Conservation (phyloP, 2,329 filamentous ascomycete species). For the Ophiostoma sp. region DNA sequence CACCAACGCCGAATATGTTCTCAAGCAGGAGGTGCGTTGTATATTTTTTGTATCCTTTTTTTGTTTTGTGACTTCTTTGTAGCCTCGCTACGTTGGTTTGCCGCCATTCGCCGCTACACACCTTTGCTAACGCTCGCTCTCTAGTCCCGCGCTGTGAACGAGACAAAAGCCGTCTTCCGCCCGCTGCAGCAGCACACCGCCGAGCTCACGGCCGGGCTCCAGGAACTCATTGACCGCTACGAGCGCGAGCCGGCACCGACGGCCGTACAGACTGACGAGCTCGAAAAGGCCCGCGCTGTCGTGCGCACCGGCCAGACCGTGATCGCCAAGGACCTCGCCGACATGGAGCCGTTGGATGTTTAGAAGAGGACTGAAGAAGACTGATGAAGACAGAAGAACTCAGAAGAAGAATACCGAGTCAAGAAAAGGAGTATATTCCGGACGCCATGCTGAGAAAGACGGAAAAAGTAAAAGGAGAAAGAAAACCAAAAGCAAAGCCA, state of each 20-base stretch:
- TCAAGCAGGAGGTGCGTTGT: constrained; percentile 76
- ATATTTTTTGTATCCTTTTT: background rate
- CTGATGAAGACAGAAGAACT: background rate
- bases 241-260: constrained; percentile 38
- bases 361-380: background rate
- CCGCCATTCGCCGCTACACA: too few relatives aligned
- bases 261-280: constrained; percentile 42
- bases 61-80: background rate
- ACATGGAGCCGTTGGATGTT: background rate
- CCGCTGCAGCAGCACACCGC: constrained; percentile 65
- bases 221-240: constrained; percentile 67
- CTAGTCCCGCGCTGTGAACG: constrained; percentile 73
- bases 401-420: background rate
- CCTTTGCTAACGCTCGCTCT: background rate
- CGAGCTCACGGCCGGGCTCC: constrained; percentile 65
- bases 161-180: constrained; percentile 79
- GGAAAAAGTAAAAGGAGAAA: background rate
- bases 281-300: constrained; percentile 52
- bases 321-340: constrained; percentile 29
- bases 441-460: background rate
- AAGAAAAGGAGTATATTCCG: background rate
- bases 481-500: background rate
- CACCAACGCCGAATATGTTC: constrained; percentile 68
- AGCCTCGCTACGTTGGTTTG: background rate
- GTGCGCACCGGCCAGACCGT: constrained; percentile 47